These are phyloP conservation scores for Debaryomyces coudertii DNA, from an alignment of 1,139 yeast genomes.

Conservation along the genomic window DNA sequence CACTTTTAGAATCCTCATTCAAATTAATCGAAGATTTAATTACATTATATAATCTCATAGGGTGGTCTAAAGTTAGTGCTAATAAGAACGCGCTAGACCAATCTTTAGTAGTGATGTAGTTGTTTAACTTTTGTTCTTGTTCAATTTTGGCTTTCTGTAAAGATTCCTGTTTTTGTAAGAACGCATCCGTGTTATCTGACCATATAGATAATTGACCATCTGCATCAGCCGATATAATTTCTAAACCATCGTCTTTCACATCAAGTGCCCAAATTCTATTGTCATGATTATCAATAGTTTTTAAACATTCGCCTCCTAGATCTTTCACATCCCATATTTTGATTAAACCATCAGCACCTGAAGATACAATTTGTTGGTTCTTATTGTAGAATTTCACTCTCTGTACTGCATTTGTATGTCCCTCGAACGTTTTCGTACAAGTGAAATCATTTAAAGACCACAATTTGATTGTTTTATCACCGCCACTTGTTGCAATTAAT, in stretches of 20 bases:
- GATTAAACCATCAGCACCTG: constrained; percentile 94
- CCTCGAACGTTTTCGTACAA: constrained; percentile 84
- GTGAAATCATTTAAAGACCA: constrained; percentile 84
- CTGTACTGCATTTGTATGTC: constrained; percentile 92
- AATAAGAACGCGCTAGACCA: constrained; percentile 89
- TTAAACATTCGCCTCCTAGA: constrained; percentile 70
- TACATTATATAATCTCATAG: constrained; percentile 79
- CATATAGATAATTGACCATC: constrained; percentile 90
- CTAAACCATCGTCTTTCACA: constrained; percentile 63
- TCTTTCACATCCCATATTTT: constrained; percentile 81
- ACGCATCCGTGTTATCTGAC: constrained; percentile 83
- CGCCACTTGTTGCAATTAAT: constrained; percentile 75
- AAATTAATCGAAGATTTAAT: constrained; percentile 56
- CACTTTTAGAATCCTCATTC: constrained; percentile 48
- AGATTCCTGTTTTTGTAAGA: constrained; percentile 52
- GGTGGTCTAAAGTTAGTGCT: constrained; percentile 84
- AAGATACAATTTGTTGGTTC: constrained; percentile 71
- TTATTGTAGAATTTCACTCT: constrained; percentile 70
- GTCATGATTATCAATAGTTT: constrained; percentile 87
- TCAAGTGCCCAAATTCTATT: constrained; percentile 94
- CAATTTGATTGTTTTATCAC: constrained; percentile 86
- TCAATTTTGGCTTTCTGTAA: constrained; percentile 66
- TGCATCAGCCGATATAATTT: constrained; percentile 86
- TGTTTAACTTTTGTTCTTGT: constrained; percentile 82
- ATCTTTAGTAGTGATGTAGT: constrained; percentile 68